Evolutionary conservation across 495 filamentous ascomycete genomes (phyloP).

Genomic region (Penicillium coprophilum): DNA sequence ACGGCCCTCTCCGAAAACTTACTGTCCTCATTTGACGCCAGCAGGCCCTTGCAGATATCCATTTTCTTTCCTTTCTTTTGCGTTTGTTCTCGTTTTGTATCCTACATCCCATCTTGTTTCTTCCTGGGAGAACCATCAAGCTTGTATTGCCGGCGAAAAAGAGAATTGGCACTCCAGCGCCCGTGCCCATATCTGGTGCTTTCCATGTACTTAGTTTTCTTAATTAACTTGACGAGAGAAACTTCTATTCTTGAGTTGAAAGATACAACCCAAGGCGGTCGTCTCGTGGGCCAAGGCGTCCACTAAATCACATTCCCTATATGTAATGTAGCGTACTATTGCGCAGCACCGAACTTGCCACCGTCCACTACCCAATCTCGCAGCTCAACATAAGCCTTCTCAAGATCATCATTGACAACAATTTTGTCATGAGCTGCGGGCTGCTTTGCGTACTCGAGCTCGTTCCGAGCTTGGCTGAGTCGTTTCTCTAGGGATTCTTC

Average conservation of each 20-base stretch:
- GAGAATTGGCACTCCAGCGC: constrained; percentile 34
- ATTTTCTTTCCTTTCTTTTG: constrained; percentile 37
- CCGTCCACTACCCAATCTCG: constrained; percentile 62
- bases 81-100: constrained; percentile 29
- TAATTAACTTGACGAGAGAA: constrained; percentile 39
- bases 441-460: constrained; percentile 75
- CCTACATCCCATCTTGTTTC: constrained; percentile 17
- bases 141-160: constrained; percentile 33
- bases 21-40: constrained; percentile 36
- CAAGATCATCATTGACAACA: constrained; percentile 87
- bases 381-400: constrained; percentile 77
- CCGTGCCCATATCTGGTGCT: constrained; percentile 28
- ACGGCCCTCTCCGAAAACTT: constrained; percentile 25
- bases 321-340: neutral
- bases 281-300: neutral
- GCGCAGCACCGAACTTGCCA: constrained; percentile 39
- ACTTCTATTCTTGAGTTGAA: constrained; percentile 20
- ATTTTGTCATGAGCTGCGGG: constrained; percentile 78
- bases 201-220: constrained; percentile 47
- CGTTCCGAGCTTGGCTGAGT: constrained; percentile 72
- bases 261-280: neutral
- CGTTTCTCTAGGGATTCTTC: constrained; percentile 75
- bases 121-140: constrained; percentile 16
- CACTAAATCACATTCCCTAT: neutral
- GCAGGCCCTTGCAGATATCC: constrained; percentile 51